These are phyloP conservation scores for Otatea glauca DNA, from an alignment of 176 grass and related monocot genomes.

Conservation along the genomic window DNA sequence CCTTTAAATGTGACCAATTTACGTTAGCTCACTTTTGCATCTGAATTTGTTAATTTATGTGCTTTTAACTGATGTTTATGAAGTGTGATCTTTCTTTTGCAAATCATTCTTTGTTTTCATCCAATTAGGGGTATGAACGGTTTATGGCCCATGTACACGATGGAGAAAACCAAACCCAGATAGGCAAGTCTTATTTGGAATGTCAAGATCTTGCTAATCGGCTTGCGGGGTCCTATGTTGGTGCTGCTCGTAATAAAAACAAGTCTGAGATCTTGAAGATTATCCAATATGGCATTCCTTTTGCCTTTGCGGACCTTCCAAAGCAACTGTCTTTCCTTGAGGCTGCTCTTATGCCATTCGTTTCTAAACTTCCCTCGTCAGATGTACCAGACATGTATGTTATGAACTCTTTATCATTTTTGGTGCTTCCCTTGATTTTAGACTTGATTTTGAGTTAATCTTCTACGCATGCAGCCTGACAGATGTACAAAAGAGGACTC, in stretches of 20 bases:
- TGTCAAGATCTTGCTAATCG: conserved; percentile 86
- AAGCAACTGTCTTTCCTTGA: conserved; percentile 80
- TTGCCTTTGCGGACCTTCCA: conserved; percentile 73
- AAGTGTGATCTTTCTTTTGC: conserved; percentile 13
- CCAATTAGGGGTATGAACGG: conserved; percentile 68
- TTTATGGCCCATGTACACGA: conserved; percentile 51
- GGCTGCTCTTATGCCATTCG: conserved; percentile 78
- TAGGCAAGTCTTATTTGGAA: conserved; percentile 73
- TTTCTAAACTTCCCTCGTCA: conserved; percentile 70
- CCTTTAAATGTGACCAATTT: neutral
- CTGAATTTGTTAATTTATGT: conserved; percentile 15
- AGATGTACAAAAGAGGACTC: conserved; percentile 72
- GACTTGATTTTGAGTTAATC: conserved; percentile 33
- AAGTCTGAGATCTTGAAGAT: conserved; percentile 89
- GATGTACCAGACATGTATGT: conserved; percentile 92
- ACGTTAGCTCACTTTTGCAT: conserved; percentile 3
- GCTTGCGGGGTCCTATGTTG: conserved; percentile 73
- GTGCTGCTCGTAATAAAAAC: conserved; percentile 66
- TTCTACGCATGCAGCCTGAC: conserved; percentile 60
- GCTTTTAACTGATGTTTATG: conserved; percentile 18
- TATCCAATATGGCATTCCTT: conserved; percentile 71
- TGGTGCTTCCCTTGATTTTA: conserved; percentile 34
- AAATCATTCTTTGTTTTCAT: conserved; percentile 45
- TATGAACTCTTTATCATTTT: conserved; percentile 30
- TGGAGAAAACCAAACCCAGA: conserved; percentile 52